Evolutionary conservation across 2,329 filamentous ascomycete genomes (phyloP).

Genomic region (Xylariaceae sp.): DNA sequence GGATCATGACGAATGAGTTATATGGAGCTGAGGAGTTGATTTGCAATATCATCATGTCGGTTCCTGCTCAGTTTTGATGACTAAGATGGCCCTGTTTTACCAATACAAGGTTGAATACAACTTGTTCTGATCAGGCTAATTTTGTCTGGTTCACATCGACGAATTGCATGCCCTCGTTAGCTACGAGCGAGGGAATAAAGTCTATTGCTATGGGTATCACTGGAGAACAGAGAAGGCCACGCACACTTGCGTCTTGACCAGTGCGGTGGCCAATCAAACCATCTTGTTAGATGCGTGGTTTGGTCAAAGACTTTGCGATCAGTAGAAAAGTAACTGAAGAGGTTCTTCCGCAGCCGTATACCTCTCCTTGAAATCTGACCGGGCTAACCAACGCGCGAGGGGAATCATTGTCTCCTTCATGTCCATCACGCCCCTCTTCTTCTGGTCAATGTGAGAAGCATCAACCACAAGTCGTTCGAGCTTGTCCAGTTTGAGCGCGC

Average conservation of each 20-base stretch:
- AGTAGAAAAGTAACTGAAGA: conserved; percentile 64
- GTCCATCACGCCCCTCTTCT: conserved; percentile 89
- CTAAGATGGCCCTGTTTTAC: no score
- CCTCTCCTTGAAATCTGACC: conserved; percentile 65
- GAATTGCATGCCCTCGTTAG: no score
- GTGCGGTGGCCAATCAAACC: no score
- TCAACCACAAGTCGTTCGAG: conserved; percentile 82
- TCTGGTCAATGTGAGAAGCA: conserved; percentile 88
- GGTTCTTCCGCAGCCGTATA: conserved; percentile 58
- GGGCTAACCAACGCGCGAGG: conserved; percentile 68
- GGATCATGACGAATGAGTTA: no score
- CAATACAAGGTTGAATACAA: no score
- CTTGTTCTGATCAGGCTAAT: no score
- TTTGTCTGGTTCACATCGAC: no score
- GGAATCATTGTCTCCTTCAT: conserved; percentile 91
- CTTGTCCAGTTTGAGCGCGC: conserved; percentile 64
- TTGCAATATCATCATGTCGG: no score
- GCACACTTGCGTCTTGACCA: not conserved
- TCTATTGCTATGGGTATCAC: conserved; percentile 16
- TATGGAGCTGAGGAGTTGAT: no score
- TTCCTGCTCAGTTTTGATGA: no score
- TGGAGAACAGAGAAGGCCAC: conserved; percentile 11
- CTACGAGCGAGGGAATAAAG: no score
- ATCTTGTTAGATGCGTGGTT: no score
- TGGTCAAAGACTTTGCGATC: conserved; percentile 12